Conservation (phyloP, 345 rosid genomes). For the Pseudoturritis turrita region DNA sequence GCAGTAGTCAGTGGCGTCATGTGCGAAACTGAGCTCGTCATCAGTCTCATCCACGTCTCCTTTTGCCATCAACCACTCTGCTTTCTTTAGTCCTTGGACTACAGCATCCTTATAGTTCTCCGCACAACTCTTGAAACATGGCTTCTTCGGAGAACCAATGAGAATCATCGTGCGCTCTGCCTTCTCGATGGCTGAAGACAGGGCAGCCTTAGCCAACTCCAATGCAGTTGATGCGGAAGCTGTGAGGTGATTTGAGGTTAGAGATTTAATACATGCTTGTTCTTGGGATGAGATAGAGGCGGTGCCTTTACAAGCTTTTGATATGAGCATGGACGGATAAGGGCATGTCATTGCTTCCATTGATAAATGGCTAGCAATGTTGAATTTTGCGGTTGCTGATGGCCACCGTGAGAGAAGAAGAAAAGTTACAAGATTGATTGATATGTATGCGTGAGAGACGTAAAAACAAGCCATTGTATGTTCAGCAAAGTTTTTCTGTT, state of each 20-base stretch:
- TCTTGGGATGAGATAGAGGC: conserved; percentile 18
- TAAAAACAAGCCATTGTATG: conserved; percentile 1
- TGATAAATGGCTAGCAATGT: not conserved
- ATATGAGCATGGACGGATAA: conserved; percentile 3
- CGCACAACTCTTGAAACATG: conserved; percentile 30
- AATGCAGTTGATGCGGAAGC: not conserved
- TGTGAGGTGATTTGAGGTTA: conserved; percentile 10
- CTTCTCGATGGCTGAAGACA: conserved; percentile 12
- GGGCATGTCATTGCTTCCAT: conserved; percentile 18
- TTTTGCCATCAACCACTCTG: not conserved
- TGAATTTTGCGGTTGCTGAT: not conserved
- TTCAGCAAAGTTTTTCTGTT: not conserved
- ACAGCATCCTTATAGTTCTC: conserved; percentile 23
- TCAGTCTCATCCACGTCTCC: conserved; percentile 18
- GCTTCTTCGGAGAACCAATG: conserved; percentile 24
- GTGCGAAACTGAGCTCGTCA: conserved; percentile 12
- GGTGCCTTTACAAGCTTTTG: conserved; percentile 29
- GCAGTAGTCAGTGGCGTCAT: conserved; percentile 28
- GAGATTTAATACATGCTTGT: conserved; percentile 4
- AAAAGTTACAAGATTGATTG: conserved; percentile 2
- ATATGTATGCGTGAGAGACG: not conserved
- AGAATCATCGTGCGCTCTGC: conserved; percentile 6
- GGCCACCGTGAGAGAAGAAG: conserved; percentile 11
- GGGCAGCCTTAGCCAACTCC: conserved; percentile 6
- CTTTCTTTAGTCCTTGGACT: conserved; percentile 13